phyloP scores from a whole-genome alignment of 1,284 basidiomycete species.

The Rhodotorula sp. region DNA sequence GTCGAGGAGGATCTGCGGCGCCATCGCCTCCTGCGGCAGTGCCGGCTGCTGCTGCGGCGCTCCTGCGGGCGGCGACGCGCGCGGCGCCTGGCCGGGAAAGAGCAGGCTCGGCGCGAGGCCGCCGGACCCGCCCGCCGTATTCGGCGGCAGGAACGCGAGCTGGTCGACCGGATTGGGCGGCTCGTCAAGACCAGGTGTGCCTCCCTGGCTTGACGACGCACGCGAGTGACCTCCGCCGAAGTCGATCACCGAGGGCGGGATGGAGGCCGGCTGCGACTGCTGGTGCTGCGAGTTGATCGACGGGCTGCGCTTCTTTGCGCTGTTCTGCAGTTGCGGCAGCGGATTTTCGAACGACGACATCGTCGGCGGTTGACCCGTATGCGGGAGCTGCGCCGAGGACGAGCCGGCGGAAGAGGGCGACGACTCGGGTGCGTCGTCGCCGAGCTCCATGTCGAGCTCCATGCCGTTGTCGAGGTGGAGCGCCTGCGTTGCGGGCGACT shows the following conservation, averaged over 20 bases:
- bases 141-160: conserved; percentile 16
- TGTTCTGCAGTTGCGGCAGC: conserved; percentile 15
- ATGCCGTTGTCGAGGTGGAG: conserved; percentile 34
- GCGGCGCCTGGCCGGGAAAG: conserved; percentile 6
- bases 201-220: conserved; percentile 6
- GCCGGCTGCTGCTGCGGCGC: neutral
- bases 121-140: conserved; percentile 6
- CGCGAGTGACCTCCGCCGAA: conserved; percentile 16
- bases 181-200: conserved; percentile 11
- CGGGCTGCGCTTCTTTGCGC: conserved; percentile 26
- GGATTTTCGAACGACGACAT: conserved; percentile 20
- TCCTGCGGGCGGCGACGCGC: neutral
- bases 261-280: conserved; percentile 2
- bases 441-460: conserved; percentile 46
- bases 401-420: conserved; percentile 23
- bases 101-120: conserved; percentile 22
- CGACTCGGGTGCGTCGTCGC: conserved; percentile 26
- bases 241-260: conserved; percentile 19
- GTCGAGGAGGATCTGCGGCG: neutral
- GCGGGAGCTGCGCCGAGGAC: conserved; percentile 2
- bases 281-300: neutral
- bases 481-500: conserved; percentile 27
- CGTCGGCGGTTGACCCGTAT: conserved; percentile 2
- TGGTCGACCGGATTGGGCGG: conserved; percentile 25
- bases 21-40: neutral